Percentiles rank a stretch among this genome's conserved stretches.
Evolutionary conservation across 2,329 filamentous ascomycete species (phyloP).

Genomic region (Cercospora janseana): DNA sequence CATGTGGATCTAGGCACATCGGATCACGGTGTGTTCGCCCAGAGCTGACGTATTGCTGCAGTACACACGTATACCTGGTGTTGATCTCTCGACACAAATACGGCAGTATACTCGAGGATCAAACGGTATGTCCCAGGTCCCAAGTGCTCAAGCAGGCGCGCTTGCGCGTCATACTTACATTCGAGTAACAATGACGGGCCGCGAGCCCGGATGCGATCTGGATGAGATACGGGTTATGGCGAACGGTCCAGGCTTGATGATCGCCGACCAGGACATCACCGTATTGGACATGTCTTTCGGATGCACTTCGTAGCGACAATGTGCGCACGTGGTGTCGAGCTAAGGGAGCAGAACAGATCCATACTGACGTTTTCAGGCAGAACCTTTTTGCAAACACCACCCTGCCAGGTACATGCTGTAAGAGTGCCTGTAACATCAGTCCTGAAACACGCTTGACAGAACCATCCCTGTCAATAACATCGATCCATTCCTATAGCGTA

Average conservation of each 20-base stretch:
- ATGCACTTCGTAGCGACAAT: conserved; percentile 9
- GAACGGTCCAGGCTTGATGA: conserved; percentile 4
- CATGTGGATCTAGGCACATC: conserved; percentile 1
- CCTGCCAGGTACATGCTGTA: conserved; percentile 19
- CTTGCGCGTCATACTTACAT: background rate
- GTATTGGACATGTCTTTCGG: conserved; percentile 8
- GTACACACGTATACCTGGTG: background rate
- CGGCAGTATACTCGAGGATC: background rate
- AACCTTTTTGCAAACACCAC: conserved; percentile 12
- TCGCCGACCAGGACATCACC: conserved; percentile 5
- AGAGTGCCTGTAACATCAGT: conserved; percentile 22
- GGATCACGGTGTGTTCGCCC: background rate
- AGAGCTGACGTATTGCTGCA: conserved; percentile 4
- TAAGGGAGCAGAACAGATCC: conserved; percentile 1
- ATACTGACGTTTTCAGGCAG: conserved; percentile 13
- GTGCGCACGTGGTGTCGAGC: conserved; percentile 1
- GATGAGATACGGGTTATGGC: background rate
- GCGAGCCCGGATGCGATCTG: background rate
- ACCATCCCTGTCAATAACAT: conserved; percentile 17
- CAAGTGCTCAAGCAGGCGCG: background rate
- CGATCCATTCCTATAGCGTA: conserved; percentile 18
- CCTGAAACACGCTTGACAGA: conserved; percentile 23
- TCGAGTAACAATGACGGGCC: background rate
- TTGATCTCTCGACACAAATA: conserved; percentile 3
- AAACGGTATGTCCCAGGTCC: background rate